A percentile compares a stretch with the other conserved stretches of the same genome.
These are phyloP conservation scores for Paracamarosporium sp. DNA, from an alignment of 2,329 filamentous ascomycete genomes.

Conservation along the genomic window DNA sequence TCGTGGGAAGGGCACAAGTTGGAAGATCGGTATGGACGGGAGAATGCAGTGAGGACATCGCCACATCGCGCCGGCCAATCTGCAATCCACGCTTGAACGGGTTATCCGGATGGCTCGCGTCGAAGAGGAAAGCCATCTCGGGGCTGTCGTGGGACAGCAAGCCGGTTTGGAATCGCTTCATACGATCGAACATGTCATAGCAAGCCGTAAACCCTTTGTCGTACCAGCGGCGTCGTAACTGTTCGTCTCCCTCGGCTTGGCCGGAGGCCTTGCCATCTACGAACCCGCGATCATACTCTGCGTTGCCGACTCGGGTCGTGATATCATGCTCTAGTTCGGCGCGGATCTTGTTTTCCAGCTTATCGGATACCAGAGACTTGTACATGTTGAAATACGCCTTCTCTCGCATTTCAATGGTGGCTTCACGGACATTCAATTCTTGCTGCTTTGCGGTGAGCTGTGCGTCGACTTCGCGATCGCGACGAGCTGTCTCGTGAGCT, in stretches of 20 bases:
- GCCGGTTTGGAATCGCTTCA: conserved; percentile 23
- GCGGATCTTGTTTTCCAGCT: conserved; percentile 14
- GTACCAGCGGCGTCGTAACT: conserved; percentile 12
- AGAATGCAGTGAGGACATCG: not conserved
- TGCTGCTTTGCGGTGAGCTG: conserved; percentile 13
- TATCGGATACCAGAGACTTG: conserved; percentile 13
- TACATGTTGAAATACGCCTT: conserved; percentile 13
- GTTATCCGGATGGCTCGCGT: conserved; percentile 24
- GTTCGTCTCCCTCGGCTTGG: not conserved
- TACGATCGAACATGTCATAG: conserved; percentile 8
- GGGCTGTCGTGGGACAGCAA: conserved; percentile 18
- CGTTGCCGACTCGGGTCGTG: conserved; percentile 6
- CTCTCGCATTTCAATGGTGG: conserved; percentile 24
- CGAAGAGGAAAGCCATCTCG: conserved; percentile 26
- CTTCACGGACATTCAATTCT: conserved; percentile 15
- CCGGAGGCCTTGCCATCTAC: conserved; percentile 11
- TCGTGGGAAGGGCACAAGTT: not conserved
- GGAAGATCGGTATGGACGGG: not conserved
- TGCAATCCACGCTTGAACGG: conserved; percentile 17
- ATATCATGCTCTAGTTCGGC: not conserved
- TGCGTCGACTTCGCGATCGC: conserved; percentile 11
- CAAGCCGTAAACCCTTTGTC: conserved; percentile 28
- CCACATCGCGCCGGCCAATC: conserved; percentile 7
- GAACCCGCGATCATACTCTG: conserved; percentile 20
- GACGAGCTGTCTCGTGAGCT: conserved; percentile 5